These are phyloP conservation scores for Penicillium sp. DNA, from an alignment of 2,329 filamentous ascomycete species.

Conservation along the genomic window DNA sequence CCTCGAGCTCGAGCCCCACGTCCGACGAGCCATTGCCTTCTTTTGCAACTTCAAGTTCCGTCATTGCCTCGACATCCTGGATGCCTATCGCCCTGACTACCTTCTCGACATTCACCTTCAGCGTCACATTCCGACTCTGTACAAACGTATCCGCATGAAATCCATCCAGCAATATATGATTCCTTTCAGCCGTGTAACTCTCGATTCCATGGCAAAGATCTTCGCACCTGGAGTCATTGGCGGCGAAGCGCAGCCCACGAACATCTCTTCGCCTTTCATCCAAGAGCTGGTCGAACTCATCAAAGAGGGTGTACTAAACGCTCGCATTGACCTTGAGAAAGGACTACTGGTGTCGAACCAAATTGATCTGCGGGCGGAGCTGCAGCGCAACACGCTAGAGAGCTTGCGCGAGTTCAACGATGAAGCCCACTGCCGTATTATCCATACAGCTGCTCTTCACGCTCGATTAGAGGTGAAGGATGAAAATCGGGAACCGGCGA, in stretches of 20 bases:
- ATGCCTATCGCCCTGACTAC: conserved; percentile 78
- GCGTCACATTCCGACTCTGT: conserved; percentile 66
- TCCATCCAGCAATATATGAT: conserved; percentile 91
- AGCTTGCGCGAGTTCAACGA: conserved; percentile 68
- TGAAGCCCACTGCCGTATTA: conserved; percentile 70
- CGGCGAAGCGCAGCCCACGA: conserved; percentile 57
- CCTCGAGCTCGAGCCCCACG: conserved; percentile 87
- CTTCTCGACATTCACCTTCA: conserved; percentile 85
- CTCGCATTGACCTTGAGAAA: conserved; percentile 80
- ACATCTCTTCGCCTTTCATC: conserved; percentile 48
- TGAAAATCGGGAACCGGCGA: conserved; percentile 11
- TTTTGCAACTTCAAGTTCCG: conserved; percentile 91
- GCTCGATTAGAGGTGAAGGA: conserved; percentile 68
- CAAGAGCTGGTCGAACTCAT: conserved; percentile 77
- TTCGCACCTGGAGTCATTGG: conserved; percentile 55
- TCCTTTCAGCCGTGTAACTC: conserved; percentile 81
- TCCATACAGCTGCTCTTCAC: conserved; percentile 70
- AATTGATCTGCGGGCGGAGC: conserved; percentile 60
- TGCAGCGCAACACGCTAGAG: conserved; percentile 67
- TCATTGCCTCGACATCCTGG: conserved; percentile 75
- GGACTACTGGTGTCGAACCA: conserved; percentile 71
- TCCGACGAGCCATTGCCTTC: conserved; percentile 81
- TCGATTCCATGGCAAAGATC: conserved; percentile 71
- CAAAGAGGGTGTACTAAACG: conserved; percentile 64
- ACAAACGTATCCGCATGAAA: conserved; percentile 74